These are phyloP conservation scores for Hygrophila difformis DNA, from an alignment of 257 asterid genomes.

Conservation along the genomic window DNA sequence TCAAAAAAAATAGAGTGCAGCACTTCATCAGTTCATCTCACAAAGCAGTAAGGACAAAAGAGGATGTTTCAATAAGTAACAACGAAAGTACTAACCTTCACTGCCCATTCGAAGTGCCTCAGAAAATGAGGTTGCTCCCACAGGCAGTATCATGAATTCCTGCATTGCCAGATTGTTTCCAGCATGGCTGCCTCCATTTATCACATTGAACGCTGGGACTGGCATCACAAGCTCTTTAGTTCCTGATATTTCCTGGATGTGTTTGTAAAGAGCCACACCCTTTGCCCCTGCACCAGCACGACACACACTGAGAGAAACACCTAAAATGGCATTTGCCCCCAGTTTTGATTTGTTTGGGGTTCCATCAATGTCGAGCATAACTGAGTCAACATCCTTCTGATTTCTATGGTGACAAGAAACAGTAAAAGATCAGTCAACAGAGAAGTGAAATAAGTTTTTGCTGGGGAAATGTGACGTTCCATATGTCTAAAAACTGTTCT, in stretches of 20 bases:
- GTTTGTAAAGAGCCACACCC: conserved; percentile 73
- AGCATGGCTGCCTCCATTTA: conserved; percentile 98
- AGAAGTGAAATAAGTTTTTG: too few species aligned
- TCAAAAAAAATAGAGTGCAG: too few species aligned
- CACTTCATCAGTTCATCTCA: too few species aligned
- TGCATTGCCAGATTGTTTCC: conserved; percentile 98
- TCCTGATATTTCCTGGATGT: conserved; percentile 80
- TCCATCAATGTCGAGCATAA: conserved; percentile 93
- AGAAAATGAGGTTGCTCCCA: conserved; percentile 79
- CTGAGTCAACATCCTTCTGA: conserved; percentile 68
- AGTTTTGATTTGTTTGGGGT: conserved; percentile 86
- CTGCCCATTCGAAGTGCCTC: conserved; percentile 95
- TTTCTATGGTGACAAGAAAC: conserved; percentile 39
- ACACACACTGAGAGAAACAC: conserved; percentile 91
- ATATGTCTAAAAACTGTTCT: too few species aligned
- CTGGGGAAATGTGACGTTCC: too few species aligned
- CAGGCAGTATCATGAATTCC: conserved; percentile 95
- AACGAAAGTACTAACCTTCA: conserved; percentile 50
- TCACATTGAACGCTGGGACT: conserved; percentile 97
- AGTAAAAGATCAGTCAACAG: background rate
- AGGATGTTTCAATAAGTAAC: background rate
- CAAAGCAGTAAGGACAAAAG: too few species aligned
- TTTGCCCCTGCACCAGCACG: conserved; percentile 99
- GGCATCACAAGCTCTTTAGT: conserved; percentile 96
- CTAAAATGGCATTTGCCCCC: conserved; percentile 96